Conservation (phyloP, 768 basidiomycete species). For the Auriscalpium microsporum region DNA sequence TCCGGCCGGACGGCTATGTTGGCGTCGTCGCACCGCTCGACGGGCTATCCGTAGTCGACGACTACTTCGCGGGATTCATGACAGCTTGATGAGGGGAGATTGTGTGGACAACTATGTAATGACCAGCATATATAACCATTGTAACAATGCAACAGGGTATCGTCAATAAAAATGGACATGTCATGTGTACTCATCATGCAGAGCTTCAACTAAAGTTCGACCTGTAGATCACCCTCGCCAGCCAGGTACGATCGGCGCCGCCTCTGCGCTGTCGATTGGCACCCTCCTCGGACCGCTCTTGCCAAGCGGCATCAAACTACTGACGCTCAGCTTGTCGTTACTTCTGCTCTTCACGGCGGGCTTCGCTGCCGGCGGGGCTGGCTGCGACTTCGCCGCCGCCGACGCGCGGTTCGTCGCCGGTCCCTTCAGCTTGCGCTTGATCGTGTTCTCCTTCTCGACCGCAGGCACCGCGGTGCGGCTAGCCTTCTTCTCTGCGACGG, state of each 20-base stretch:
- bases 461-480: neutral
- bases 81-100: neutral
- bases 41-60: conserved; percentile 27
- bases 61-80: conserved; percentile 45
- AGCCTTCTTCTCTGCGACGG: neutral
- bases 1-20: conserved; percentile 62
- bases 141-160: neutral
- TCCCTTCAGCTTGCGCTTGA: conserved; percentile 9
- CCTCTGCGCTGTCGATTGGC: conserved; percentile 57
- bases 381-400: neutral
- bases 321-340: neutral
- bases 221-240: conserved; percentile 35
- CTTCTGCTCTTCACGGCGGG: neutral
- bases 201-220: neutral
- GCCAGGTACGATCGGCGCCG: conserved; percentile 38
- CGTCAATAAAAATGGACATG: neutral
- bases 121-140: neutral
- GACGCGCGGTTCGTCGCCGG: conserved; percentile 1
- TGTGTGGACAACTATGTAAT: neutral
- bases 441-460: conserved; percentile 15
- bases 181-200: neutral
- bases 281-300: conserved; percentile 56
- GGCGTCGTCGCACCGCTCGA: conserved; percentile 46
- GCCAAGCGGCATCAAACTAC: conserved; percentile 20
- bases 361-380: neutral